These are phyloP conservation scores for Boletus speciosus DNA, from an alignment of 768 basidiomycete genomes.

Conservation along the genomic window DNA sequence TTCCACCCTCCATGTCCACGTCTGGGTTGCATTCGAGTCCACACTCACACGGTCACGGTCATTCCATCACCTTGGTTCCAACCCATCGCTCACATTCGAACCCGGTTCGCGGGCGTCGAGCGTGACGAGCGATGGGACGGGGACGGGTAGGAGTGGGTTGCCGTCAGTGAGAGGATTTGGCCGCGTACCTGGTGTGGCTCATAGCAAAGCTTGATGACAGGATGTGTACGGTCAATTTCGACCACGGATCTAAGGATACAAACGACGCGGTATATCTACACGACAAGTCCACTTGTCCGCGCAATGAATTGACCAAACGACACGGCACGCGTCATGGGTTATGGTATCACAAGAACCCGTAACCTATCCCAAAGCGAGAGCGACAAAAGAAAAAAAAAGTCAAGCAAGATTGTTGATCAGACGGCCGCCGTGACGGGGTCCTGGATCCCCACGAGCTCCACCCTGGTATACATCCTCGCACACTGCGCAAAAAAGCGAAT, in stretches of 20 bases:
- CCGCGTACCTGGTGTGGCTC: too few species aligned
- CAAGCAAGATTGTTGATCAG: slow-evolving; percentile 1
- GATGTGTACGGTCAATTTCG: background rate
- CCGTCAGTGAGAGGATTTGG: too few species aligned
- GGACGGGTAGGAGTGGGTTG: slow-evolving; percentile 25
- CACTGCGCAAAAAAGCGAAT: slow-evolving; percentile 14
- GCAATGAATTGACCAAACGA: background rate
- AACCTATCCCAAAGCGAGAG: background rate
- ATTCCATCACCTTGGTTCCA: slow-evolving; percentile 1
- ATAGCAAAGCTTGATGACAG: too few species aligned
- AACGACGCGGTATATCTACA: background rate
- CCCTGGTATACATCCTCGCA: slow-evolving; percentile 8
- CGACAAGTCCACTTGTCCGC: background rate
- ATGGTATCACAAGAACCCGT: background rate
- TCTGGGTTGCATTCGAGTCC: slow-evolving; percentile 9
- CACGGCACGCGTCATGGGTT: background rate
- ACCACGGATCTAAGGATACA: slow-evolving; percentile 4
- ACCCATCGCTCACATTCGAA: slow-evolving; percentile 16
- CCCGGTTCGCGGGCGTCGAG: slow-evolving; percentile 31
- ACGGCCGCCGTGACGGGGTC: background rate
- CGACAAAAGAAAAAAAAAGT: background rate
- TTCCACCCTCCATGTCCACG: slow-evolving; percentile 22
- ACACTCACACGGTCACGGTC: background rate
- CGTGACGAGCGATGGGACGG: slow-evolving; percentile 31
- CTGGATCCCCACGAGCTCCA: slow-evolving; percentile 13